Evolutionary conservation across 768 basidiomycete genomes (phyloP), one percentile per base, ranked within the genome.

Genomic region (Calocybe cyanea): DNA sequence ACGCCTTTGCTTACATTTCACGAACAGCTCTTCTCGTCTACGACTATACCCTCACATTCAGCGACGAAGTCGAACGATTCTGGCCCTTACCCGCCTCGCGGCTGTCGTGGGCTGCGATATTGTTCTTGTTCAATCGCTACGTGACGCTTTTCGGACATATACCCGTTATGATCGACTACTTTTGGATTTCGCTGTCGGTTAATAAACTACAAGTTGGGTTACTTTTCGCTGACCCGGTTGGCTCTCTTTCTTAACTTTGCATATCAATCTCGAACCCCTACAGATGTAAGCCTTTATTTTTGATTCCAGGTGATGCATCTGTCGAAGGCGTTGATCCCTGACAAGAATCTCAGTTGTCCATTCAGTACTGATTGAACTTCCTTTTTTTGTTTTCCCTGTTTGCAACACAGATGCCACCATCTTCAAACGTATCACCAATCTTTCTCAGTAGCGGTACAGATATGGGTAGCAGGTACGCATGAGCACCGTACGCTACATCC

Each of bases 41-140:
- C 37, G 73, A 75, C 55, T 72, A 69, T 41, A 15, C 62, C 19
- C 56, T 75, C 35, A 76, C 73, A 1, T 48, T 73, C 8, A 24
- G 53, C 0, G 38, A 34, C 21, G 74, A 76, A 46, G 46, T 70
- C 10, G 56, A 59, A 40, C 54, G 63, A 24, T 70, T 67, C 54
- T 75, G 75, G 73, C 6, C 24, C 2, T 45, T 53, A 5, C 6
- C 25, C 6, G 43, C 33, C 42, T 18, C 32, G 19, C n/a, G 49
- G 15, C 21, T 54, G 4, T 57, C 57, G 23, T 58, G 58, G 58
- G 56, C 54, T 0, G 48, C 50, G 14, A 32, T 52, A 3, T 49
- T 69, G 13, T 71, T 71, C 56, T 60, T 65, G 32, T 10, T 56
- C 21, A 70, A 66, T 43, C 68, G 70, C 6, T 72, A 70, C 45